Evolutionary conservation across 306 rosid species (phyloP), one percentile per base, ranked within the genome.

Genomic region (Castanea mollissima): DNA sequence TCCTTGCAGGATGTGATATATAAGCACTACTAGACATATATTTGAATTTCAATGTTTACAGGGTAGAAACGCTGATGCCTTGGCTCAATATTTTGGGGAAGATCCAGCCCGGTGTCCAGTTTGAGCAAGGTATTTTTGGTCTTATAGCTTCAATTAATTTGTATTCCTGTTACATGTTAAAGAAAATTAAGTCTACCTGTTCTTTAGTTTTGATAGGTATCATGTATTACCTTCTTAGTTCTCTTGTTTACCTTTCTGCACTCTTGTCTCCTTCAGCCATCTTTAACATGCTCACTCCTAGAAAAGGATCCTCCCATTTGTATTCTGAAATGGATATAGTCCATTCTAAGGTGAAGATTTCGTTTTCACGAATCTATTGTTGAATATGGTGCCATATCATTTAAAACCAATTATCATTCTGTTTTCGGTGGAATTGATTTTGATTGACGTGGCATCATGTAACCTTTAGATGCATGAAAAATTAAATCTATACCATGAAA

Each of bases 51-150:
- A 46, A 76, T 83, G 63, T 79, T 78, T 67, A 55, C 92, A 92
- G 97, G 97, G 97, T 75, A 87, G 96, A 88, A 90, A 88, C 60
- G 96, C 96, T 13, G 97, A 90, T 89, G 96, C 96, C 31, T 85
- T 92, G 83, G 93, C 96, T 73, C 80, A 27, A 63, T 92, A 92
- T 85, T 92, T 92, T 18, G 96, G 96, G 55, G 96, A 92, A 84
- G 97, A 90, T 80, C 97, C 97, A 6, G 81, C 93, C 31, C 90
- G 90, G 27, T 79, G 86, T 77, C 87, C 97, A 49, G 41, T 92
- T 92, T 77, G 97, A 92, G 84, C 97, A 92, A 89, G 97, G 96
- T 92, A 83, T 57, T 34, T 23, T 18, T 29, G 13, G 27, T 55
- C 25, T 34, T 41, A 31, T n/a, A 41, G 31, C 71, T 72, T 72